A percentile compares a stretch with the other conserved stretches of the same genome.
These are phyloP conservation scores for Russula vinacea DNA, from an alignment of 768 basidiomycete species.

Conservation along the genomic window DNA sequence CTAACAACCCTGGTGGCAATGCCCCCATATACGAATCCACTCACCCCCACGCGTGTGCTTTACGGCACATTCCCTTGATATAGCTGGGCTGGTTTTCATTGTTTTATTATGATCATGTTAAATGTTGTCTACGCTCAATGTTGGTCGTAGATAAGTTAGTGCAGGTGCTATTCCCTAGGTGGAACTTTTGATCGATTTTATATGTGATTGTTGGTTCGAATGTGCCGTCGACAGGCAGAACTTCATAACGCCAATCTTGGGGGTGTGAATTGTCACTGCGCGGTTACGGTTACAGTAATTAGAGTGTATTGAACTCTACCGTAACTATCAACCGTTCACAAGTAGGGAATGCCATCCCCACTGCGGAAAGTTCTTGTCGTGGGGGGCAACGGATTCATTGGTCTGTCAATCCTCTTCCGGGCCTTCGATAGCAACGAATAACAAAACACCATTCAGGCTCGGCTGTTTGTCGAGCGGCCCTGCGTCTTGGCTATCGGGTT, in stretches of 20 bases:
- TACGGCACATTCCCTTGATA: slow-evolving; percentile 26
- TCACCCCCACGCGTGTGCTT: slow-evolving; percentile 31
- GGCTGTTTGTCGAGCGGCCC: slow-evolving; percentile 84
- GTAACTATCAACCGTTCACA: too few species aligned
- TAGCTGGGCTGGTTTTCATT: slow-evolving; percentile 22
- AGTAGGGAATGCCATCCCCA: slow-evolving; percentile 29
- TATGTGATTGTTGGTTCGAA: neutral
- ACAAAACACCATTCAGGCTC: slow-evolving; percentile 57
- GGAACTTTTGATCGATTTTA: neutral
- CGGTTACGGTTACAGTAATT: too few species aligned
- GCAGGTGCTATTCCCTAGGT: neutral
- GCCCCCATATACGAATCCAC: slow-evolving; percentile 32
- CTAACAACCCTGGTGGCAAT: slow-evolving; percentile 47
- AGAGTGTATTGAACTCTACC: too few species aligned
- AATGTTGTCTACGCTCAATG: neutral
- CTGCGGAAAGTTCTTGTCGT: slow-evolving; percentile 78
- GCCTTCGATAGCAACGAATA: neutral
- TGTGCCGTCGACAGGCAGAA: neutral
- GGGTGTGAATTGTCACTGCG: too few species aligned
- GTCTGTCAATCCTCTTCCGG: slow-evolving; percentile 39
- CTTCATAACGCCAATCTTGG: neutral
- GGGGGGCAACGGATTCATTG: slow-evolving; percentile 98
- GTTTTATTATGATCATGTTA: neutral
- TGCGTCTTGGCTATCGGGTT: slow-evolving; percentile 80
- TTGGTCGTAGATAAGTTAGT: slow-evolving; percentile 13